Evolutionary conservation across 129 eudicot genomes (phyloP).

Genomic region (sunflower (Helianthus annuus)): DNA sequence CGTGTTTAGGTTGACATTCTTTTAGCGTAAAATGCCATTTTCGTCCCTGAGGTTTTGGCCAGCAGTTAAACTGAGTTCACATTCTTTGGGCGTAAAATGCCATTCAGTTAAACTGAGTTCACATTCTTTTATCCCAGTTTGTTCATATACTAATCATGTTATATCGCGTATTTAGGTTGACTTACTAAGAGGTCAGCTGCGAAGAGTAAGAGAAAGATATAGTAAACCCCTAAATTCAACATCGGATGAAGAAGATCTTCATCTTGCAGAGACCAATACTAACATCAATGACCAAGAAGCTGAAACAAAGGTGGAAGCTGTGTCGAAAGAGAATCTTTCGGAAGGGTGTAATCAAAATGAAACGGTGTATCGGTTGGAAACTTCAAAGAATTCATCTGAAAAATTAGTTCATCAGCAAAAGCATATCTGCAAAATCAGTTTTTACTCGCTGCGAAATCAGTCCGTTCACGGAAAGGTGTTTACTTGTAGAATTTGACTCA

Average conservation of each 20-base stretch:
- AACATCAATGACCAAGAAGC: conserved; percentile 45
- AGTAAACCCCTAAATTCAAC: conserved; percentile 47
- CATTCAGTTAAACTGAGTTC: too few relatives aligned
- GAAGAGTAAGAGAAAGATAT: conserved; percentile 62
- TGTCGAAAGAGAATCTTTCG: conserved; percentile 31
- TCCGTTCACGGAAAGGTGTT: too few relatives aligned
- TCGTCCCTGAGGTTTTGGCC: too few relatives aligned
- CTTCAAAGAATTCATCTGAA: conserved; percentile 38
- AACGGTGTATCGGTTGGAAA: conserved; percentile 30
- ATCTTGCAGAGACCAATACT: conserved; percentile 28
- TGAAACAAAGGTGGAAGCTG: conserved; percentile 32
- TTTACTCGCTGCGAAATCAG: too few relatives aligned
- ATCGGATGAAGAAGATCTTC: conserved; percentile 46
- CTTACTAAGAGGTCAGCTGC: conserved; percentile 65
- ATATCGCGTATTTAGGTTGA: conserved; percentile 52
- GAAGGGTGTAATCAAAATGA: conserved; percentile 31
- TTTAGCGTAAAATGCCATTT: too few relatives aligned
- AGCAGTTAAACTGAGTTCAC: too few relatives aligned
- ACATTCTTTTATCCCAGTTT: not conserved
- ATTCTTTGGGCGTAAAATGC: too few relatives aligned
- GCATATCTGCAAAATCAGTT: too few relatives aligned
- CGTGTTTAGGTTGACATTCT: too few relatives aligned
- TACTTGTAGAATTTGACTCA: too few relatives aligned
- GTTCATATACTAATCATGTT: not conserved
- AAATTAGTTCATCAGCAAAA: too few relatives aligned